Evolutionary conservation across 2,329 filamentous ascomycete genomes (phyloP), one percentile per base, ranked within the genome.

Genomic region (Helotiales sp.): DNA sequence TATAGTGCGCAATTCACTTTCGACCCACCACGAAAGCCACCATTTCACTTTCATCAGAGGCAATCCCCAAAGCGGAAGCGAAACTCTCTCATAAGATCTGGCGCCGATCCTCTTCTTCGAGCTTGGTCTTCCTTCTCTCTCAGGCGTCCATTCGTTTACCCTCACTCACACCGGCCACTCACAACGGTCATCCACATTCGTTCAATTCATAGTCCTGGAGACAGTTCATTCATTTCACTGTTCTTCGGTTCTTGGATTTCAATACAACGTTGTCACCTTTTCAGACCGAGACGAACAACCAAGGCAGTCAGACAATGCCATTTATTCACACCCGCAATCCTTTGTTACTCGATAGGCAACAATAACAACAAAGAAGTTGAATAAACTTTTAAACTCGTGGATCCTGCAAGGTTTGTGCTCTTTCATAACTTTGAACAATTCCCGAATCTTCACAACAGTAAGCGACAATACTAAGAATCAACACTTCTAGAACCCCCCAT

Each of bases 221-320:
- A 64, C 61, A 61, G 26, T 64, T 47, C 28, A 55, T 61, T 64
- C 65, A 17, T 64, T 64, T 57, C 45, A 32, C 37, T 65, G 30
- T 43, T 55, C 47, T 47, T 22, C 45, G 28, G 26, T 59, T 37
- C 52, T 57, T 64, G 47, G 40, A 34, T 30, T 59, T 63, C 55
- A 49, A 64, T 58, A 40, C 26, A 40, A 54, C 45, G 26, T 34
- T 50, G 20, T 57, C 58, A 28, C 37, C 50, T 50, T 58, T 62
- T 66, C 61, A 54, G 59, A 59, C 28, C 24, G 24, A 40, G 32
- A 63, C 45, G 40, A 52, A 61, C 6, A 22, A 20, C 32, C 52
- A 68, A 66, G 37, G 28, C 63, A 70, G 52, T 68, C 61, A 66
- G 45, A 75, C 67, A 67, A 75, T 75, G 72, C 63, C 24, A 63